phyloP scores from a whole-genome alignment of 345 rosid species.

The Mallotus nudiflorus region DNA sequence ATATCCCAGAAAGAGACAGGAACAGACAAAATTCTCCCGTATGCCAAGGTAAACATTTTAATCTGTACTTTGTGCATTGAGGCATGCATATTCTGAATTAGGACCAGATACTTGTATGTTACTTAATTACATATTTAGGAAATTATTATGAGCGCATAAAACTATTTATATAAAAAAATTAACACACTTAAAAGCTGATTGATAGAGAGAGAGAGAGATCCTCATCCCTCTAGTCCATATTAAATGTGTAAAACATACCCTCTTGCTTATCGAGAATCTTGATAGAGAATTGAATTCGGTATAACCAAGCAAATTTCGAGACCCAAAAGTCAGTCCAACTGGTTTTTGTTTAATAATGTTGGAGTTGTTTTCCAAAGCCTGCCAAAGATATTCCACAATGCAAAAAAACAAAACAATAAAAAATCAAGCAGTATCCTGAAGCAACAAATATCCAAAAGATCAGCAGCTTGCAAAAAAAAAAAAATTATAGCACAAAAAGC shows the following conservation, averaged over 20 bases:
- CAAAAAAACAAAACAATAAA: too few relatives aligned
- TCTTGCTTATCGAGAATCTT: conserved; percentile 18
- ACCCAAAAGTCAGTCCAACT: conserved; percentile 9
- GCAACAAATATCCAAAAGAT: background rate
- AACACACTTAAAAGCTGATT: background rate
- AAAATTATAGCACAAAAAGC: too few relatives aligned
- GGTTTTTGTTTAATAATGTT: conserved; percentile 21
- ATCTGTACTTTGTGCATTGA: background rate
- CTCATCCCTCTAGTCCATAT: background rate
- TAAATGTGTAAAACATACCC: conserved; percentile 30
- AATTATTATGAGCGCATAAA: background rate
- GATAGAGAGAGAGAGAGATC: too few relatives aligned
- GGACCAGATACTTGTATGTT: too few relatives aligned
- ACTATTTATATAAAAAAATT: background rate
- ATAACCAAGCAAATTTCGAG: conserved; percentile 24
- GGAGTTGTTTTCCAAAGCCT: conserved; percentile 35
- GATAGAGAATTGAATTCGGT: conserved; percentile 20
- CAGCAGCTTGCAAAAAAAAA: background rate
- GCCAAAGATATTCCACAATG: conserved; percentile 18
- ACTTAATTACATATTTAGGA: too few relatives aligned
- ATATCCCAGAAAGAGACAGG: background rate
- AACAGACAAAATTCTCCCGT: background rate
- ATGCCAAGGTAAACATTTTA: background rate
- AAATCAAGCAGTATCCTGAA: background rate
- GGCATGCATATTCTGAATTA: background rate